Conservation (phyloP, 441 rosid species). For the Arabidopsis lyrata region DNA sequence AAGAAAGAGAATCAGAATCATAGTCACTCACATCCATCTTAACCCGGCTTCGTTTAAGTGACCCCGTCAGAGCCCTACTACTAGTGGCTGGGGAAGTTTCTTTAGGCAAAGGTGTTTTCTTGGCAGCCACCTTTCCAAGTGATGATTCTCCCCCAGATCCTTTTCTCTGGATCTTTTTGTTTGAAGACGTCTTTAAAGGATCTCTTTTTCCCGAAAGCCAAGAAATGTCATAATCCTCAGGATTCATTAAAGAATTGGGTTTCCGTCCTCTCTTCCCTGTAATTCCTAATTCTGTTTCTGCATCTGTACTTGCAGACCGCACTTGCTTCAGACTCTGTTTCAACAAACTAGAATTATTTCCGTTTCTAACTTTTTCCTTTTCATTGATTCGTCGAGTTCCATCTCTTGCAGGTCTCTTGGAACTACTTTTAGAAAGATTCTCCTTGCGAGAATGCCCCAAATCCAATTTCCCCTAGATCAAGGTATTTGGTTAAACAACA, state of each 20-base stretch:
- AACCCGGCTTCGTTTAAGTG: conserved; percentile 47
- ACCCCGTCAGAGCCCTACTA: conserved; percentile 43
- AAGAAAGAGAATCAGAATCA: conserved; percentile 39
- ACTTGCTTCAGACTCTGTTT: conserved; percentile 41
- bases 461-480: conserved; percentile 38
- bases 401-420: conserved; percentile 44
- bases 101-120: conserved; percentile 44
- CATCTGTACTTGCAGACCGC: conserved; percentile 41
- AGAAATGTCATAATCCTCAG: conserved; percentile 69
- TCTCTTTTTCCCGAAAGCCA: conserved; percentile 52
- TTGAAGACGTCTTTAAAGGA: conserved; percentile 40
- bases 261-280: conserved; percentile 66
- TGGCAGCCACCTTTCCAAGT: conserved; percentile 44
- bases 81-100: conserved; percentile 46
- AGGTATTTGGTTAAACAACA: conserved; percentile 27
- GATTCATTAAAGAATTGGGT: conserved; percentile 78
- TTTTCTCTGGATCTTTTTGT: conserved; percentile 41
- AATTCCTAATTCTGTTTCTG: conserved; percentile 42
- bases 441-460: conserved; percentile 36
- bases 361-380: conserved; percentile 11
- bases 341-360: conserved; percentile 40
- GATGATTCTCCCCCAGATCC: conserved; percentile 42
- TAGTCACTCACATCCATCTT: conserved; percentile 45
- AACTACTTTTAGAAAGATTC: conserved; percentile 33
- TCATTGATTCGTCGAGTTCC: conserved; percentile 22